Percentiles rank a stretch among this genome's conserved stretches.
Conservation (phyloP, 495 filamentous ascomycete species). For the Podospora pseudopauciseta region DNA sequence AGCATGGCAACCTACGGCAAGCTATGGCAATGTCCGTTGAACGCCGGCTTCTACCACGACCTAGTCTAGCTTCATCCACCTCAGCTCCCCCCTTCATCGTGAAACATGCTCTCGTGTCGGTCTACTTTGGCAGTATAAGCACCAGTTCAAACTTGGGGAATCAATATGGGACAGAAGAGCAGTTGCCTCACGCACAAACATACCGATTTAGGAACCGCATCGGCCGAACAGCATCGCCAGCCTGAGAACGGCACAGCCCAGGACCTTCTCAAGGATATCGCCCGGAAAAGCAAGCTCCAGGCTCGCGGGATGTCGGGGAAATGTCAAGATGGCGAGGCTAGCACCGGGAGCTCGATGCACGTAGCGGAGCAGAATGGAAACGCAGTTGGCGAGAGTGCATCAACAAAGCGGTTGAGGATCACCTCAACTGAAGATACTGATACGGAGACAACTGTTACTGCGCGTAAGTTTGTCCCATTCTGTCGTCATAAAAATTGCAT, state of each 20-base stretch:
- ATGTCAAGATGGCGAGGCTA: background rate
- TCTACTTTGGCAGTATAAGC: background rate
- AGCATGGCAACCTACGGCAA: background rate
- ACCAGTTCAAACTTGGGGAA: background rate
- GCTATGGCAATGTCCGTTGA: background rate
- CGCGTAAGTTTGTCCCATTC: background rate
- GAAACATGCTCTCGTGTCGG: background rate
- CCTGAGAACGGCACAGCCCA: background rate
- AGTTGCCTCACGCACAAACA: background rate
- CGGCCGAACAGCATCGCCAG: background rate
- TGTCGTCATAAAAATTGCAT: too few species aligned
- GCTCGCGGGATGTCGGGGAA: background rate
- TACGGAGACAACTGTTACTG: background rate
- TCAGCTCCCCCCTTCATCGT: background rate
- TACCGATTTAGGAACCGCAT: background rate
- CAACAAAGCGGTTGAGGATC: background rate
- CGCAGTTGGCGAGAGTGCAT: background rate
- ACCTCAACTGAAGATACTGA: background rate
- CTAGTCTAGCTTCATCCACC: background rate
- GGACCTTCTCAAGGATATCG: background rate
- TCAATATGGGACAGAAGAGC: background rate
- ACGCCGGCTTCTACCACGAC: background rate
- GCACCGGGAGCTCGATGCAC: background rate
- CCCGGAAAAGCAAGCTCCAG: background rate
- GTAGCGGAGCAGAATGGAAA: background rate